A percentile compares a stretch with the other conserved stretches of the same genome.
phyloP scores from a whole-genome alignment of 1,284 basidiomycete genomes.

The Trichosporon ovoides region DNA sequence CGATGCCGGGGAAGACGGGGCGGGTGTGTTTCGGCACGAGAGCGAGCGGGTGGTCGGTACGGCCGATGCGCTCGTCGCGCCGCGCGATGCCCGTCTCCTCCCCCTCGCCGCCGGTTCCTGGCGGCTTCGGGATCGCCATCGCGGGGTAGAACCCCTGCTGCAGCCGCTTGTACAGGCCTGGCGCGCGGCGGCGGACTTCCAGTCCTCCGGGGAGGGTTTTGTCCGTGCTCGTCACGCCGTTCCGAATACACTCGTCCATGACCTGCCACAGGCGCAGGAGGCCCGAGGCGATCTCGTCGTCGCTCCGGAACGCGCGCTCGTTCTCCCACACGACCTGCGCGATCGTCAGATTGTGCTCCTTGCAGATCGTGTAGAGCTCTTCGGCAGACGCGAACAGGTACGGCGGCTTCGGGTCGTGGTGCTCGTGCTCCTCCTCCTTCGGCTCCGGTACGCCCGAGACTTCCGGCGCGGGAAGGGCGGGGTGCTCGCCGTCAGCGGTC shows the following conservation, averaged over 20 bases:
- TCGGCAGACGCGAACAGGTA: constrained; percentile 45
- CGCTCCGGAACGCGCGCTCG: constrained; percentile 71
- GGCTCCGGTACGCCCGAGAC: background rate
- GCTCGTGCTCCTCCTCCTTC: background rate
- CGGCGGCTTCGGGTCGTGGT: constrained; percentile 53
- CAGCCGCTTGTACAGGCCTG: constrained; percentile 75
- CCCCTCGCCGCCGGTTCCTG: background rate
- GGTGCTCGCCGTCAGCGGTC: background rate
- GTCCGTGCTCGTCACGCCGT: constrained; percentile 73
- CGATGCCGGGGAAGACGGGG: constrained; percentile 73
- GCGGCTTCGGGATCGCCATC: constrained; percentile 16
- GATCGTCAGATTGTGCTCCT: constrained; percentile 67
- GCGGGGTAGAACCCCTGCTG: constrained; percentile 59
- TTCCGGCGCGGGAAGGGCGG: background rate
- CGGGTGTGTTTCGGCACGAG: constrained; percentile 67
- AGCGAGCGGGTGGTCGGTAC: constrained; percentile 65
- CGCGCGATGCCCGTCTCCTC: constrained; percentile 4
- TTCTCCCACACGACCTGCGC: constrained; percentile 95
- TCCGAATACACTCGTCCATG: constrained; percentile 90
- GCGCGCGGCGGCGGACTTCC: constrained; percentile 70
- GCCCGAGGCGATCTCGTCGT: constrained; percentile 70
- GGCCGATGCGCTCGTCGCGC: constrained; percentile 24
- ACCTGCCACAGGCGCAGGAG: constrained; percentile 68
- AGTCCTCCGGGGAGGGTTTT: constrained; percentile 77
- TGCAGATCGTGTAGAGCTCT: constrained; percentile 28